These are phyloP conservation scores for Amniculicola lignicola DNA, from an alignment of 495 filamentous ascomycete species.

Conservation along the genomic window DNA sequence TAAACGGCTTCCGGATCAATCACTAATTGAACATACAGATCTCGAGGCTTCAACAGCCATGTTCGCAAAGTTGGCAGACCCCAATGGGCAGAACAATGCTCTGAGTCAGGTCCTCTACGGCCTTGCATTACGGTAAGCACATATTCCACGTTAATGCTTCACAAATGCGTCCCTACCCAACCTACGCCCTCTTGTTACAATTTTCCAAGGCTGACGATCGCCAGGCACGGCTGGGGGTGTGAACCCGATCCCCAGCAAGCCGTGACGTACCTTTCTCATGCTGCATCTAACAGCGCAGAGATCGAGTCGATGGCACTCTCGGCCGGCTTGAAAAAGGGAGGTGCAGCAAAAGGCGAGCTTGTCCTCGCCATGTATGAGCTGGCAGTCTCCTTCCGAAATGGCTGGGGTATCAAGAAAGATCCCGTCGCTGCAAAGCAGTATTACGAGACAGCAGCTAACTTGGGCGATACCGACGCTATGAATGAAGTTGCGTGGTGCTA, in stretches of 20 bases:
- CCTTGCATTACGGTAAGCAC: conserved; percentile 77
- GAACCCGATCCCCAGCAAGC: conserved; percentile 66
- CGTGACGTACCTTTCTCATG: conserved; percentile 77
- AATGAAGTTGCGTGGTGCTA: conserved; percentile 97
- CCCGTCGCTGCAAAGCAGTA: conserved; percentile 86
- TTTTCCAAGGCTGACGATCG: conserved; percentile 16
- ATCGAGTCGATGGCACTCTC: conserved; percentile 79
- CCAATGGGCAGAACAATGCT: conserved; percentile 80
- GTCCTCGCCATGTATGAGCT: conserved; percentile 95
- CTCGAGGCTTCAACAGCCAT: conserved; percentile 74
- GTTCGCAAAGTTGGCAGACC: conserved; percentile 85
- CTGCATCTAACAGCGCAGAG: conserved; percentile 84
- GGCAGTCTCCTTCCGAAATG: conserved; percentile 93
- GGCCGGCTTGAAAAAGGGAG: conserved; percentile 87
- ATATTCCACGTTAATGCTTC: background rate
- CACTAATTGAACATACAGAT: conserved; percentile 33
- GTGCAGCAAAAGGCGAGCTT: conserved; percentile 92
- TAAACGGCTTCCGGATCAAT: background rate
- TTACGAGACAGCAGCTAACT: conserved; percentile 93
- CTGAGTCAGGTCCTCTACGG: conserved; percentile 95
- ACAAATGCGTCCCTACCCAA: conserved; percentile 5
- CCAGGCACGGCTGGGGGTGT: conserved; percentile 95
- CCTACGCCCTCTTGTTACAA: background rate
- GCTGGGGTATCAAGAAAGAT: conserved; percentile 91
- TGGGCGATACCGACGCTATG: conserved; percentile 97